Base-by-base conservation (phyloP, 2,329 filamentous ascomycete genomes). In the Microascus cirrosus region DNA sequence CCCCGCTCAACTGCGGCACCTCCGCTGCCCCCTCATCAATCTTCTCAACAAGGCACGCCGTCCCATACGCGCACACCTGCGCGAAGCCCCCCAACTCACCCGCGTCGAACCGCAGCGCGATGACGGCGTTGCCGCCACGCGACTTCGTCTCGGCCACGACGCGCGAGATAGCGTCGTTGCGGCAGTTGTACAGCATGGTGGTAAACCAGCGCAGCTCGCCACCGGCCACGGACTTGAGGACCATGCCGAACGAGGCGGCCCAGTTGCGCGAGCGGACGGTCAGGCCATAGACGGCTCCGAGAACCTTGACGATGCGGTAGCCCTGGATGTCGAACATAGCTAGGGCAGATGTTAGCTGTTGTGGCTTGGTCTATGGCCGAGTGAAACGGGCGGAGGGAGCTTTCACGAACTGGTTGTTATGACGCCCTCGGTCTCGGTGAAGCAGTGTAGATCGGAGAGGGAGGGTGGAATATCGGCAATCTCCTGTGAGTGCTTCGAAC, bases 311-410 rank as follows among this genome's bases (percentile, higher is more conserved):
- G 54, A 85, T 72, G 61, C 77, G 79, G 68, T 84, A 84, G 8
- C 81, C 81, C 0, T 82, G 82, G 24, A 85, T 69, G 64, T 85
- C 81, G 68, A 80, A 82, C 81, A 84, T 85, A 57, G 82, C 71
- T 73, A 8, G 28, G 39, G 25, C 10, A 20, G 3, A 8, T 51
- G 52, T 58, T 45, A 60, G 58, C 28, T 34, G 39, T 20, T 28
- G 5, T 32, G 13, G 15, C 50, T 6, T 54, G 55, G 59, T n/a
- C 56, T 6, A 15, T 56, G 39, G 35, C n/a, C n/a, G 10, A 7
- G 18, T 28, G 28, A 32, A 32, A 32, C 6, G n/a, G 36, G 25
- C 2, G n/a, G 45, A 45, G 34, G 6, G 22, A 5, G 54, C 2
- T 15, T 32, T 10, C 59, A 59, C 67, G 45, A 60, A 71, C 71